A percentile compares a stretch with the other conserved stretches of the same genome.
Evolutionary conservation across 139 green algal species (phyloP).

Genomic region (Chlorella sp.): DNA sequence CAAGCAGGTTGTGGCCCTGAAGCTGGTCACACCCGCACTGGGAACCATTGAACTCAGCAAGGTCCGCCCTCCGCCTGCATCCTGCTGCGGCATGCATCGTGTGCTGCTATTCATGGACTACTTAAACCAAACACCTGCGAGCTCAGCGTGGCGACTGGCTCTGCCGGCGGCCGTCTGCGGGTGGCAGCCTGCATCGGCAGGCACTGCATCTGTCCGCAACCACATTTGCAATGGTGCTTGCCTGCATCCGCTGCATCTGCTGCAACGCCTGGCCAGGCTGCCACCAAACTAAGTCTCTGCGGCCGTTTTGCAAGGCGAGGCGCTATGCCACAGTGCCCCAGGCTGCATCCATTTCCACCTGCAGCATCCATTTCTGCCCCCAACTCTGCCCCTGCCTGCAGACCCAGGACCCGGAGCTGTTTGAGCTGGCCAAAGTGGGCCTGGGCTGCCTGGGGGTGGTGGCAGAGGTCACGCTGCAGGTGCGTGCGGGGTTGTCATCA

Average conservation of each 20-base stretch:
- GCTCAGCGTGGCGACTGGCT: neutral
- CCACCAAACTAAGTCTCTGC: too few relatives aligned
- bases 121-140: neutral
- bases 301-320: too few relatives aligned
- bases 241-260: too few relatives aligned
- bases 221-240: too few relatives aligned
- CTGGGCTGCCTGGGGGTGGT: conserved; percentile 92
- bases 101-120: too few relatives aligned
- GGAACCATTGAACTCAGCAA: conserved; percentile 71
- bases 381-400: neutral
- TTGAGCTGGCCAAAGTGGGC: conserved; percentile 78
- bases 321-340: too few relatives aligned
- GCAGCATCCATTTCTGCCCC: neutral
- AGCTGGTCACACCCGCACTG: conserved; percentile 87
- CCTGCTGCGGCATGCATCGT: too few relatives aligned
- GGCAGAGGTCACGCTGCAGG: conserved; percentile 87
- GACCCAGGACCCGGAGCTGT: conserved; percentile 78
- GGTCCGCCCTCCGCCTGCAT: neutral
- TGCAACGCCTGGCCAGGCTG: too few relatives aligned
- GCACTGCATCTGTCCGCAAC: too few relatives aligned
- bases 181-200: too few relatives aligned
- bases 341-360: too few relatives aligned
- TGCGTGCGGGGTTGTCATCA: conserved; percentile 9
- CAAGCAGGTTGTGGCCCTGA: conserved; percentile 82
- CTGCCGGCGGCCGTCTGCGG: neutral